Evolutionary conservation across 2,329 filamentous ascomycete genomes (phyloP), one percentile per base, ranked within the genome.

Genomic region (Colletotrichum salicis): DNA sequence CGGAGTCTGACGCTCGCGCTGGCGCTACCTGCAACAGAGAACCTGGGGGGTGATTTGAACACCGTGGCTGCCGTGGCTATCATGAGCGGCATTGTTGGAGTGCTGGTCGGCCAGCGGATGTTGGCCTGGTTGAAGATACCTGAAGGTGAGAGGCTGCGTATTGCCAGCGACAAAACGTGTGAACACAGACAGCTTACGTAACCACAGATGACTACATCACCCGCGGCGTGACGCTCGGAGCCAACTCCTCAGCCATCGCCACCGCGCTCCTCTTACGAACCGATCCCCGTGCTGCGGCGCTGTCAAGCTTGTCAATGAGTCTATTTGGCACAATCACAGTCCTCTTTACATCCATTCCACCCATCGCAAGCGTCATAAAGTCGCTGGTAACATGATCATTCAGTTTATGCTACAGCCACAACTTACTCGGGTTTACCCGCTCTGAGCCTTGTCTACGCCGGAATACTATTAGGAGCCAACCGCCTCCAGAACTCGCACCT

Each of bases 221-320:
- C 1, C 81, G 88, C n/a, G 89, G 89, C 11, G 87, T 91, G 4
- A 88, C 88, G 1, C 78, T 91, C n/a, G 89, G 89, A 4, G 87
- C 86, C 1, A 91, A 90, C 76, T 89, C 88, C 0, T 88, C 86
- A 4, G 89, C 89, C 6, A 88, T 91, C 51, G 88, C 85, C 1
- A 91, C 89, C 4, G 88, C 89, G 0, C 76, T 90, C 41, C 79
- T 91, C 2, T 78, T 91, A 2, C 82, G 84, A 2, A 86, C 85
- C 1, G 89, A 91, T 73, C 88, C 88, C 1, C 83, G 89, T 55
- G 89, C 88, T 6, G 89, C 89, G 1, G 88, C 89, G 22, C 80
- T 91, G 62, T 88, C 87, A 22, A 90, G 87, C 74, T 78, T 91
- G 29, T 87, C 87, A 0, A 91, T 91, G 89, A 88, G 85, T 62